Evolutionary conservation across 2,329 filamentous ascomycete species (phyloP).

Genomic region (Huntiella abstrusa): DNA sequence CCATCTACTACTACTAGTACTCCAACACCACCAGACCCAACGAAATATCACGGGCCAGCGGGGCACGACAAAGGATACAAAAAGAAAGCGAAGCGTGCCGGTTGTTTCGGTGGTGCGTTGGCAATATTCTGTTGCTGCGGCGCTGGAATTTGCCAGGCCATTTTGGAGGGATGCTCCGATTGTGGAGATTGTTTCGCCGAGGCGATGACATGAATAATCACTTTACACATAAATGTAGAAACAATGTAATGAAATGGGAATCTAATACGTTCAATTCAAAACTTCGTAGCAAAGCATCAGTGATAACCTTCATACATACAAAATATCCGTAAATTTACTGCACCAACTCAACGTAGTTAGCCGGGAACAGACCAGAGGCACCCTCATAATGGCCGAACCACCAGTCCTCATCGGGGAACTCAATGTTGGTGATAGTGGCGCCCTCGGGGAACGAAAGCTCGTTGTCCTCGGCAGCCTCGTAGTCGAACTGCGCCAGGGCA

Average conservation of each 20-base stretch:
- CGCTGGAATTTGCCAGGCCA: background rate
- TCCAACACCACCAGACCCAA: background rate
- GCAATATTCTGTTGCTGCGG: conserved; percentile 1
- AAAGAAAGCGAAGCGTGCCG: background rate
- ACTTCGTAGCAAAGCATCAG: background rate
- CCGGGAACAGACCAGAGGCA: conserved; percentile 64
- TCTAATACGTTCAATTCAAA: background rate
- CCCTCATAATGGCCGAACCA: conserved; percentile 82
- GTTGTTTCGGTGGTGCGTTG: background rate
- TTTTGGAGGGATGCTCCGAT: background rate
- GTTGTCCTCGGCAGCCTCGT: conserved; percentile 93
- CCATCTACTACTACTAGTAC: background rate
- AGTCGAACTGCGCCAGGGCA: conserved; percentile 81
- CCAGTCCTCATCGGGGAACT: conserved; percentile 98
- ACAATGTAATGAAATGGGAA: too few relatives aligned
- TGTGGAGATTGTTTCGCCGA: conserved; percentile 2
- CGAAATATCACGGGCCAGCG: background rate
- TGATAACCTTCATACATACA: background rate
- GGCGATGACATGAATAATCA: background rate
- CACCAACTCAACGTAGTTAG: conserved; percentile 46
- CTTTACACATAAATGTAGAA: too few relatives aligned
- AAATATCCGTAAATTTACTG: conserved; percentile 8
- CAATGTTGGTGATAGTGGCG: conserved; percentile 61
- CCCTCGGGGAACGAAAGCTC: conserved; percentile 73
- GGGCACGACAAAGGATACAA: background rate